A percentile compares a stretch with the other conserved stretches of the same genome.
These are phyloP conservation scores for Alternaria hordeiaustralica DNA, from an alignment of 2,329 filamentous ascomycete species.

Conservation along the genomic window DNA sequence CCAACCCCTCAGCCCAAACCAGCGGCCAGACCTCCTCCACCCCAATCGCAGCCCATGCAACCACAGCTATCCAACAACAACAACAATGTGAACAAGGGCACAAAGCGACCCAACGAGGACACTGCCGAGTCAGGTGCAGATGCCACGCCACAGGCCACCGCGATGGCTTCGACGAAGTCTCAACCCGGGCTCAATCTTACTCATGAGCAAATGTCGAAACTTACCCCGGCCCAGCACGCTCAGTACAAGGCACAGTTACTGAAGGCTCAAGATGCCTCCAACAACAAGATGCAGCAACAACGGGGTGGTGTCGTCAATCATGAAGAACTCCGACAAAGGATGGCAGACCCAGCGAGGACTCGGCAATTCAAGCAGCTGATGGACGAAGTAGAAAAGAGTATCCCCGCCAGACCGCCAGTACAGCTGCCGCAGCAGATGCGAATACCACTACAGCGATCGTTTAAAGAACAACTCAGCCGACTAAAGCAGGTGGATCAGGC, in stretches of 20 bases:
- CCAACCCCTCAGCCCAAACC: slow-evolving; percentile 32
- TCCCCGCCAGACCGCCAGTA: slow-evolving; percentile 30
- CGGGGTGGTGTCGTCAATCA: slow-evolving; percentile 23
- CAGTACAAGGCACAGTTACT: slow-evolving; percentile 41
- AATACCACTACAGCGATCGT: slow-evolving; percentile 31
- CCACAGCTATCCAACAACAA: slow-evolving; percentile 19
- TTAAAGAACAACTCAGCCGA: slow-evolving; percentile 33
- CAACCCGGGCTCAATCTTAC: slow-evolving; percentile 40
- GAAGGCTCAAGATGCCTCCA: slow-evolving; percentile 43
- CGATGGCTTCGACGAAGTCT: slow-evolving; percentile 44
- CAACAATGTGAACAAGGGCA: slow-evolving; percentile 30
- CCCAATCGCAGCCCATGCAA: slow-evolving; percentile 29
- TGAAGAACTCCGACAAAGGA: slow-evolving; percentile 34
- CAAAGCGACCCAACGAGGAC: slow-evolving; percentile 53
- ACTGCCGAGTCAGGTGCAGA: slow-evolving; percentile 47
- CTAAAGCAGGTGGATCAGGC: slow-evolving; percentile 42
- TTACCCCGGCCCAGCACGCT: slow-evolving; percentile 42
- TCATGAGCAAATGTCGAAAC: slow-evolving; percentile 43
- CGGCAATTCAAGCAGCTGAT: slow-evolving; percentile 36
- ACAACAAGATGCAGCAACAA: slow-evolving; percentile 38
- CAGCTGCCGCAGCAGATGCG: slow-evolving; percentile 31
- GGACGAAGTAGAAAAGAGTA: slow-evolving; percentile 36
- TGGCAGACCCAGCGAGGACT: slow-evolving; percentile 35
- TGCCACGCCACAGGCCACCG: slow-evolving; percentile 42
- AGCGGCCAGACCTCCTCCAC: slow-evolving; percentile 21